These are phyloP conservation scores for Conticribra weissflogii DNA, from an alignment of 108 stramenopile genomes.

Conservation along the genomic window DNA sequence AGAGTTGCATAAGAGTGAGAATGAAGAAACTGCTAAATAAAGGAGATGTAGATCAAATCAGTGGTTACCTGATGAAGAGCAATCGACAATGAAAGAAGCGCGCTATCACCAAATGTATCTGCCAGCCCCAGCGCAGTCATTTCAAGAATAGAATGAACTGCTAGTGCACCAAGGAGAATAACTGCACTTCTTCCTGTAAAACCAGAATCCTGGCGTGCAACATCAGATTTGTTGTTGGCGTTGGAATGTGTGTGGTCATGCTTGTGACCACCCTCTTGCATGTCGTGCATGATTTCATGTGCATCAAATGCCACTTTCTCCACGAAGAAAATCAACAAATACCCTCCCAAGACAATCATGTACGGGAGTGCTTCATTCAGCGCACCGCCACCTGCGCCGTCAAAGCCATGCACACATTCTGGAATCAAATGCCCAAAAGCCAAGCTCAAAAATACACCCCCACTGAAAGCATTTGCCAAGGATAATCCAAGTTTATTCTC, in stretches of 20 bases:
- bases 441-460: conserved; percentile 94
- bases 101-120: conserved; percentile 81
- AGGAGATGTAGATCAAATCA: too few relatives aligned
- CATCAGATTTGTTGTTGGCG: conserved; percentile 19
- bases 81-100: conserved; percentile 90
- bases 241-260: conserved; percentile 30
- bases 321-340: conserved; percentile 95
- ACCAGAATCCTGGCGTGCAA: conserved; percentile 14
- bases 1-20: too few relatives aligned
- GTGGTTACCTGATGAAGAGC: conserved; percentile 87
- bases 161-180: conserved; percentile 93
- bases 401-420: conserved; percentile 90
- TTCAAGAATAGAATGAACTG: conserved; percentile 95
- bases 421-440: conserved; percentile 98
- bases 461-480: conserved; percentile 96
- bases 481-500: conserved; percentile 80
- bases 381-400: conserved; percentile 33
- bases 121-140: conserved; percentile 94
- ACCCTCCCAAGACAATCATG: conserved; percentile 84
- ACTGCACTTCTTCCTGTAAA: conserved; percentile 85
- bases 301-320: conserved; percentile 97
- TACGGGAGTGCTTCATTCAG: conserved; percentile 82
- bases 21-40: too few relatives aligned
- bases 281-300: conserved; percentile 84
- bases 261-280: conserved; percentile 60